Evolutionary conservation across 192 early-diverging fungal genomes (phyloP).

Genomic region (Coemansia sp.): DNA sequence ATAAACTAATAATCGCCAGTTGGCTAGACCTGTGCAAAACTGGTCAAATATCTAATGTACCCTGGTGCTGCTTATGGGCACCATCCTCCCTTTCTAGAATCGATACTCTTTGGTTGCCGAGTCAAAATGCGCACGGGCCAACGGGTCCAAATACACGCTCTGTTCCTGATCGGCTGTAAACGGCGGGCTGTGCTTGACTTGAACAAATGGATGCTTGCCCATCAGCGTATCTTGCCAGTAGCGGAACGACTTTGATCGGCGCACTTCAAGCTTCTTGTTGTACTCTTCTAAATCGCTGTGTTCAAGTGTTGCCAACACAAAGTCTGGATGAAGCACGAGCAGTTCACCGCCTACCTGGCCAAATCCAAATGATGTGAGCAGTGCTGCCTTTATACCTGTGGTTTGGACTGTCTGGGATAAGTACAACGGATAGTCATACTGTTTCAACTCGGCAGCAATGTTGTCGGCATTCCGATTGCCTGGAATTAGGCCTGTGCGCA

Average conservation of each 20-base stretch:
- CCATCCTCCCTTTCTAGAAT: neutral
- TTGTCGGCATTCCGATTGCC: constrained; percentile 79
- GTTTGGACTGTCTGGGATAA: constrained; percentile 68
- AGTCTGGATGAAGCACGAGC: constrained; percentile 67
- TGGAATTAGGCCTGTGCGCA: constrained; percentile 81
- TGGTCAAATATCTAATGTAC: too few species aligned
- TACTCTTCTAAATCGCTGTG: constrained; percentile 13
- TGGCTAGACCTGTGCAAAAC: too few species aligned
- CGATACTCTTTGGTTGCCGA: constrained; percentile 9
- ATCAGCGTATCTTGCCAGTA: constrained; percentile 33
- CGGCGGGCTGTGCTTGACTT: constrained; percentile 25
- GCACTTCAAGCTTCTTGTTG: constrained; percentile 12
- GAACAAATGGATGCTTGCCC: constrained; percentile 37
- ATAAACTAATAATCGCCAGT: neutral
- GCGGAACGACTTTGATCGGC: constrained; percentile 6
- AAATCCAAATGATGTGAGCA: constrained; percentile 69
- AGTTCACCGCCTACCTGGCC: constrained; percentile 70
- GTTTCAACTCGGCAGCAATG: constrained; percentile 58
- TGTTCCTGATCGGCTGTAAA: constrained; percentile 26
- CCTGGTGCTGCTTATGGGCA: neutral
- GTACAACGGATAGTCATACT: constrained; percentile 80
- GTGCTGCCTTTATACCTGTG: constrained; percentile 62
- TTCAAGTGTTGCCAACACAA: constrained; percentile 48
- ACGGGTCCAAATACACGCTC: constrained; percentile 19
- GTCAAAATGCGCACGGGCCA: constrained; percentile 21